Conservation (phyloP, 2,329 filamentous ascomycete genomes). For the Clonostachys solani region DNA sequence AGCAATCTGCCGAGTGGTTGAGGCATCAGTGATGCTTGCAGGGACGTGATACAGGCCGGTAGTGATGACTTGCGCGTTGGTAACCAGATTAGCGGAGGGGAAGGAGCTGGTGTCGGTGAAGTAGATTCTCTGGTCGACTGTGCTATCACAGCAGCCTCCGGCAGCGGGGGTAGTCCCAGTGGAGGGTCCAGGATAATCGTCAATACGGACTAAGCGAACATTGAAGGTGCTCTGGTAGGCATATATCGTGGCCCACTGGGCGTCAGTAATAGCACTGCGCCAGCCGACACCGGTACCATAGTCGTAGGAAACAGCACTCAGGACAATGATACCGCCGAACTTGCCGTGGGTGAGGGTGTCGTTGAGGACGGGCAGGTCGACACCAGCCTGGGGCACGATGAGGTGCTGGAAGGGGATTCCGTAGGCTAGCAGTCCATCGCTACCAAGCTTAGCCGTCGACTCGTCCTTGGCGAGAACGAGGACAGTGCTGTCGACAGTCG, state of each 20-base stretch:
- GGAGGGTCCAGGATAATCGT: slow-evolving; percentile 48
- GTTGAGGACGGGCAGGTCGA: slow-evolving; percentile 46
- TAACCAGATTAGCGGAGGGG: slow-evolving; percentile 46
- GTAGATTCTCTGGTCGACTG: slow-evolving; percentile 44
- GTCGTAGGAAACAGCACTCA: slow-evolving; percentile 50
- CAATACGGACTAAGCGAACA: slow-evolving; percentile 56
- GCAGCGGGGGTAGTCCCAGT: slow-evolving; percentile 30
- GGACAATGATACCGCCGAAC: slow-evolving; percentile 54
- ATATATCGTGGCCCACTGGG: slow-evolving; percentile 52
- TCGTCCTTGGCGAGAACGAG: slow-evolving; percentile 51
- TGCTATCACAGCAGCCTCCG: slow-evolving; percentile 38
- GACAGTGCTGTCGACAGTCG: slow-evolving; percentile 37
- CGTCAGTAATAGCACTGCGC: slow-evolving; percentile 47
- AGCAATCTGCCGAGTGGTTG: slow-evolving; percentile 48
- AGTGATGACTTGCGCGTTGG: slow-evolving; percentile 40
- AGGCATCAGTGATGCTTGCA: slow-evolving; percentile 46
- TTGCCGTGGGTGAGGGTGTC: slow-evolving; percentile 42
- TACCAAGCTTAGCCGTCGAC: slow-evolving; percentile 40
- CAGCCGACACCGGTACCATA: slow-evolving; percentile 33
- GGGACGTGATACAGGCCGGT: slow-evolving; percentile 54
- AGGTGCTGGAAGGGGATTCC: slow-evolving; percentile 55
- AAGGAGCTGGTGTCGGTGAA: slow-evolving; percentile 50
- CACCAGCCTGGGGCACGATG: slow-evolving; percentile 46
- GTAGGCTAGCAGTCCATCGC: slow-evolving; percentile 53
- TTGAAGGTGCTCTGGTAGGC: slow-evolving; percentile 54